Base-by-base conservation (phyloP, 2,329 filamentous ascomycete genomes). In the Xylaria polymorpha region DNA sequence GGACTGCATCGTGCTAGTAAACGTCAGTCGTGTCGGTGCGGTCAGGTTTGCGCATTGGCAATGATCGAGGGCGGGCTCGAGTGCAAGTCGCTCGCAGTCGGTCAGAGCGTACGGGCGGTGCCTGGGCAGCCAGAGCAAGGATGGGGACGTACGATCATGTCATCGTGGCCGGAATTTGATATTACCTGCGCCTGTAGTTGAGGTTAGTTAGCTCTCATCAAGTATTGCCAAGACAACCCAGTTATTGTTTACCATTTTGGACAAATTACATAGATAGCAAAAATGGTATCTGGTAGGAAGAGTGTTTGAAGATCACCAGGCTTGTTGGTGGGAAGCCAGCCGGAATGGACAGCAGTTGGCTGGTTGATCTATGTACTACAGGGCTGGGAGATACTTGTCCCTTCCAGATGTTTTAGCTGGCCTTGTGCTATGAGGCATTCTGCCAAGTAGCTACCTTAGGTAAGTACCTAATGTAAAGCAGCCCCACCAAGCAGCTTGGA, bases 91-190 rank as follows among this genome's bases (percentile, higher is more conserved):
- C 5, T 29, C 10, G 22, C 25, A 55, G 50, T 48, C 15, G 61
- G 12, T 15, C 44, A 12, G 25, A 55, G 46, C n/a, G 44, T 18
- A 51, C 29, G 20, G 53, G 12, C 10, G 22, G 25, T 41, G 15
- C 37, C 41, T 56, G 43, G n/a, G 61, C 48, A 39, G 14, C 61
- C 68, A 41, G 41, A 44, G 44, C 12, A 60, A 32, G 62, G 53
- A 51, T 46, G 18, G 18, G 41, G 75, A 89, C 93, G 79, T 94
- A 98, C 95, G 88, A 99, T 98, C 95, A 98, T 98, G 81, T 98
- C 95, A 91, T 98, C 95, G 85, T 99, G 96, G 79, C 92, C 92
- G 71, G 91, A 92, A 82, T 93, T 94, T 73, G 91, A 88, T 82
- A 94, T 94, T 77, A 93, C 90, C 85, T 94, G 92, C 73, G 83